phyloP scores from a whole-genome alignment of 495 filamentous ascomycete species.

The Aspergillus affinis region DNA sequence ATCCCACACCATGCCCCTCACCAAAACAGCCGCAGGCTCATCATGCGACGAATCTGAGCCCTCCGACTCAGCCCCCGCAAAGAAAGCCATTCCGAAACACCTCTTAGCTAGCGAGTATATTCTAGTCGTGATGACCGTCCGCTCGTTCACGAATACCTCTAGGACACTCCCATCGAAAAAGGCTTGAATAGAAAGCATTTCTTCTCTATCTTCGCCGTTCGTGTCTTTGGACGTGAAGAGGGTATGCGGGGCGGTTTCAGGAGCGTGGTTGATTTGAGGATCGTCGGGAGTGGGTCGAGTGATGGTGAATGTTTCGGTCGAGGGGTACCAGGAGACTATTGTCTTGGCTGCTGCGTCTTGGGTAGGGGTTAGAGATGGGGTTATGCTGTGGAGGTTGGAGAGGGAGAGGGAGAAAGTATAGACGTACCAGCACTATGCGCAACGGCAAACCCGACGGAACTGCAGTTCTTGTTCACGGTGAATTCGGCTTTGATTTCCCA shows the following conservation, averaged over 20 bases:
- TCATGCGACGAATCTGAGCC: neutral
- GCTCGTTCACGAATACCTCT: conserved; percentile 38
- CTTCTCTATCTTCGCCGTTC: conserved; percentile 23
- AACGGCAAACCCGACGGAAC: conserved; percentile 29
- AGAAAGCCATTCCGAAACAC: conserved; percentile 26
- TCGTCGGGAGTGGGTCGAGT: conserved; percentile 24
- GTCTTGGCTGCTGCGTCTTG: conserved; percentile 20
- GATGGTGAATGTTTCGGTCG: conserved; percentile 32
- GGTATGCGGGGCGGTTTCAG: conserved; percentile 34
- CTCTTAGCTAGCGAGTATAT: conserved; percentile 24
- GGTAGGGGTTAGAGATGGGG: neutral
- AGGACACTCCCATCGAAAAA: conserved; percentile 36
- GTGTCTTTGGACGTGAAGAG: conserved; percentile 28
- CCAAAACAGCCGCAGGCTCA: conserved; percentile 13
- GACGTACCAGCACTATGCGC: conserved; percentile 25
- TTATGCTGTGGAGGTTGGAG: neutral
- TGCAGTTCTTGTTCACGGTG: conserved; percentile 23
- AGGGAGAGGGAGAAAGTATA: neutral
- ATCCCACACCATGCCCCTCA: conserved; percentile 29
- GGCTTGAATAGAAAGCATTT: conserved; percentile 30
- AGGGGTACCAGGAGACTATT: conserved; percentile 26
- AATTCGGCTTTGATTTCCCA: conserved; percentile 33
- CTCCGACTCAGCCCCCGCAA: conserved; percentile 17
- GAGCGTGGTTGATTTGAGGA: conserved; percentile 26
- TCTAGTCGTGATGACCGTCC: conserved; percentile 35